A percentile compares a stretch with the other conserved stretches of the same genome.
Evolutionary conservation across 192 early-diverging fungal species (phyloP).

Genomic region (Chytriomyces confervae): DNA sequence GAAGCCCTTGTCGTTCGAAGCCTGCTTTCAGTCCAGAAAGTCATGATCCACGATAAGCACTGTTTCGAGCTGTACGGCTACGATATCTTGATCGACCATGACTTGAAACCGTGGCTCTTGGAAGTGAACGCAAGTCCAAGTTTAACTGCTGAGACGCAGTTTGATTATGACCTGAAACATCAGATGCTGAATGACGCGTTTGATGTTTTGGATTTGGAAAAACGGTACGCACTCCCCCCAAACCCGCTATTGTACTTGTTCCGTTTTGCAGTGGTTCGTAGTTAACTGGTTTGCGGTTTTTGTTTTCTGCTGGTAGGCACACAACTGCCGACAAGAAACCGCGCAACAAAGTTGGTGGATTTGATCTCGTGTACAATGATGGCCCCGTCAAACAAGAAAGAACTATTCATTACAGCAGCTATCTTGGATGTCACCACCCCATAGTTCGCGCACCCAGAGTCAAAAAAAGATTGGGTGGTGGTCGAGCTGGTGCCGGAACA

Average conservation of each 20-base stretch:
- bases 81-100: constrained; percentile 65
- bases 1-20: constrained; percentile 64
- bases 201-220: constrained; percentile 65
- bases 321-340: constrained; percentile 42
- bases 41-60: constrained; percentile 75
- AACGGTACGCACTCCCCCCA: constrained; percentile 33
- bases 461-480: constrained; percentile 50
- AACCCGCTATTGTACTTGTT: constrained; percentile 8
- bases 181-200: constrained; percentile 66
- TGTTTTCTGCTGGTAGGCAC: constrained; percentile 1
- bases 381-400: constrained; percentile 66
- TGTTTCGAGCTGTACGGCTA: constrained; percentile 72
- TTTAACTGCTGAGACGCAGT: constrained; percentile 67
- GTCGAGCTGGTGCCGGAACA: neutral
- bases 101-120: constrained; percentile 67
- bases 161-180: constrained; percentile 68
- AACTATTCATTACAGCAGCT: constrained; percentile 55
- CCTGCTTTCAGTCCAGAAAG: constrained; percentile 66
- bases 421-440: constrained; percentile 60
- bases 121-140: constrained; percentile 70
- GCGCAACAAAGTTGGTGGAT: constrained; percentile 59
- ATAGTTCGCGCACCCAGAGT: constrained; percentile 56
- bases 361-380: constrained; percentile 72
- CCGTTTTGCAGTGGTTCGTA: neutral
- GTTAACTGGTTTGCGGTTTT: neutral